Evolutionary conservation across 2,329 filamentous ascomycete genomes (phyloP).

Genomic region (Byssoonygena ceratinophila): DNA sequence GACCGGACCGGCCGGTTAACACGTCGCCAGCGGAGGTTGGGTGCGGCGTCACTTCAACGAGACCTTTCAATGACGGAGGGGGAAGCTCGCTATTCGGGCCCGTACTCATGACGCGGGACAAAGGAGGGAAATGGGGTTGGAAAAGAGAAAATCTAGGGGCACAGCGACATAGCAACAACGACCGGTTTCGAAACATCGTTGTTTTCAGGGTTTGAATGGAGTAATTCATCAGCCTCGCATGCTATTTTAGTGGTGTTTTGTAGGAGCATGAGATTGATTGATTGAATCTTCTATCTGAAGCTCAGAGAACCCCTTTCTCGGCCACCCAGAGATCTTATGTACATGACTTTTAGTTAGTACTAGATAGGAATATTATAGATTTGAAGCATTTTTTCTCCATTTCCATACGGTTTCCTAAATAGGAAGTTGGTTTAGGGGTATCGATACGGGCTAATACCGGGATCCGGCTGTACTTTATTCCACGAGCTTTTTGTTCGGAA

Average conservation of each 20-base stretch:
- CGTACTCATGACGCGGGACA: neutral
- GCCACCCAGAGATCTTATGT: no score
- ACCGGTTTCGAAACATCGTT: neutral
- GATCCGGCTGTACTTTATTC: no score
- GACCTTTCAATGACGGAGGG: no score
- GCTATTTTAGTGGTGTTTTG: neutral
- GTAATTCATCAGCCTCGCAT: neutral
- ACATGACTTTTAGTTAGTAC: neutral
- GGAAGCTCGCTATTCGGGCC: neutral
- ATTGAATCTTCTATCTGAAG: no score
- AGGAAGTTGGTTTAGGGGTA: no score
- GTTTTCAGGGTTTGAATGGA: neutral
- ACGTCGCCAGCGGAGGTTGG: neutral
- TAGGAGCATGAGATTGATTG: neutral
- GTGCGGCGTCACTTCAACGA: neutral
- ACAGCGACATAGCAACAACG: neutral
- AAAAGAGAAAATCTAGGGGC: neutral
- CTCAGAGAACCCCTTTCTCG: no score
- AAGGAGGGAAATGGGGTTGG: neutral
- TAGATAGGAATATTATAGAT: neutral
- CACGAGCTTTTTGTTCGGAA: neutral
- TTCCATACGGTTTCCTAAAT: neutral
- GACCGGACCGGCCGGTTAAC: constrained; percentile 17
- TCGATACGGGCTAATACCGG: no score
- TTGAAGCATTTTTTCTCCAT: neutral